These are phyloP conservation scores for Annulohypoxylon truncatum DNA, from an alignment of 2,329 filamentous ascomycete species.

Conservation along the genomic window DNA sequence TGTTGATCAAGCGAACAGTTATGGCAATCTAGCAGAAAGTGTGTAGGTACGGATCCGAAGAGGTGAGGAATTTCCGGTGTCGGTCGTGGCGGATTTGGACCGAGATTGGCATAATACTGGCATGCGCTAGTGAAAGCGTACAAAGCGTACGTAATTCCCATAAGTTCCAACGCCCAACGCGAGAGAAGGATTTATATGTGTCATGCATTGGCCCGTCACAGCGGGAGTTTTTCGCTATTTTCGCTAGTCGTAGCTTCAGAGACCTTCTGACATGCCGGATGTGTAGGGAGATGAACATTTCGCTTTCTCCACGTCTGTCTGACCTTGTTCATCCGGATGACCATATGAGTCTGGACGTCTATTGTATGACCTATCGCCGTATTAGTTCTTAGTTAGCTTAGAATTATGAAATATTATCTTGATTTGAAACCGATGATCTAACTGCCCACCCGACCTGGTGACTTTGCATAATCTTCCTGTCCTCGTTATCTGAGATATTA, in stretches of 20 bases:
- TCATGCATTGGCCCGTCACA: conserved; percentile 38
- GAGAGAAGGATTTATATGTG: conserved; percentile 36
- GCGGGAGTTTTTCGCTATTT: neutral
- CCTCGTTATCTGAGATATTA: neutral
- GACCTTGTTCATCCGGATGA: conserved; percentile 18
- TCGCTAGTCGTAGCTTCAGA: conserved; percentile 9
- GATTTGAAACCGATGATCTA: conserved; percentile 4
- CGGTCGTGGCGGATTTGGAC: conserved; percentile 32
- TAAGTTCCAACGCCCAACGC: conserved; percentile 12
- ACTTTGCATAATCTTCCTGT: conserved; percentile 1
- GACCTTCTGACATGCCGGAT: conserved; percentile 16
- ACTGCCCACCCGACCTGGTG: neutral
- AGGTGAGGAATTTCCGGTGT: conserved; percentile 37
- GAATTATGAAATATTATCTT: neutral
- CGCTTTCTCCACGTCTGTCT: conserved; percentile 19
- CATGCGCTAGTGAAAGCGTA: conserved; percentile 21
- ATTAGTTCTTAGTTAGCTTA: neutral
- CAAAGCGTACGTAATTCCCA: conserved; percentile 28
- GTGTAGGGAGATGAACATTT: conserved; percentile 27
- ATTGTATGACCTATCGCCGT: neutral
- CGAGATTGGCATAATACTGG: conserved; percentile 32
- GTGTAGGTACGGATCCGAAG: conserved; percentile 5
- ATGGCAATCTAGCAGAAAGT: neutral
- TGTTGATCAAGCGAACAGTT: neutral
- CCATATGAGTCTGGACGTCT: neutral